Evolutionary conservation across 1,139 yeast genomes (phyloP), one percentile per base, ranked within the genome.

Genomic region (Petasospora fabianii): DNA sequence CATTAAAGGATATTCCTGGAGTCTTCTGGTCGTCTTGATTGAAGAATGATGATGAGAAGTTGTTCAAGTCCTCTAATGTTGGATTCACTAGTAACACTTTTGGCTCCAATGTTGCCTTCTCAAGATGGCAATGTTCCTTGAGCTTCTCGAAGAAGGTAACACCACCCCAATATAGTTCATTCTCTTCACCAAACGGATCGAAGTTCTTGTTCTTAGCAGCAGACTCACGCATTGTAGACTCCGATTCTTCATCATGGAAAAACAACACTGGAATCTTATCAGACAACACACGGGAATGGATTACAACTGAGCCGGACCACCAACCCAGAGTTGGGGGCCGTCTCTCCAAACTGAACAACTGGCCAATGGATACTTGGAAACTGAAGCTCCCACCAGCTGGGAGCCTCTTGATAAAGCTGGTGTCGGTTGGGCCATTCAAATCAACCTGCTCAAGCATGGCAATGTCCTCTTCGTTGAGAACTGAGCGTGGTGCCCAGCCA

Each of bases 231-330:
- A 73, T 65, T 0, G 95, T 86, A 31, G 94, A 82, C 7, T 85
- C 79, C 19, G 84, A 77, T 53, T 85, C 92, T 43, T 85, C 82
- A 57, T 94, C 98, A 60, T 92, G 97, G 66, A 94, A 90, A 60
- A 88, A 92, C 32, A 92, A 58, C 8, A 88, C 82, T 0, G 97
- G 97, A 13, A 81, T 56, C 44, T 77, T 75, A 35, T 82, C 84
- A 36, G 75, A 80, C n/a, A 61, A 43, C 13, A 51, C 51, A 46
- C 77, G 74, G 5, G 86, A 73, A 60, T 87, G 83, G 33, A 90
- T 63, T 3, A 87, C 68, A 15, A 90, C 65, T 0, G 95, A 84
- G 0, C 99, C 99, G 64, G 77, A 77, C 96, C 97, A 92, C 80
- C 86, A 83, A 1, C 96, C 94, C 17, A 73, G 65, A 2, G 88